Evolutionary conservation across 306 rosid genomes (phyloP).

Genomic region (Quercus berberidifolia): DNA sequence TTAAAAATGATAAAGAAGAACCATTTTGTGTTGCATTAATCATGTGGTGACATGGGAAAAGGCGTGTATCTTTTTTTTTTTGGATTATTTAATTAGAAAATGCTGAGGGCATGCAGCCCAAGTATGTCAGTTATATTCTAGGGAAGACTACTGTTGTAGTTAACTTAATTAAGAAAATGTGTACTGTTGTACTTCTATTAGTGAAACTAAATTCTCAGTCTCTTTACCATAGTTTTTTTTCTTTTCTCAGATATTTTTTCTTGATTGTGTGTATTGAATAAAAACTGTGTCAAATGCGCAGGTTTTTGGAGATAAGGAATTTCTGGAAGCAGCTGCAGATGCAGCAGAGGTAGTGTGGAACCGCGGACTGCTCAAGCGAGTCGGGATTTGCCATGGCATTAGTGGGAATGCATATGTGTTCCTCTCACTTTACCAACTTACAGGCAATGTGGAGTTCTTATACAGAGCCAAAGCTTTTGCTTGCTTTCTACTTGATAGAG

Average conservation of each 20-base stretch:
- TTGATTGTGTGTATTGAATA: background rate
- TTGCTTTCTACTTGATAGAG: slow-evolving; percentile 59
- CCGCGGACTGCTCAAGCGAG: slow-evolving; percentile 57
- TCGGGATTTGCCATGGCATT: slow-evolving; percentile 70
- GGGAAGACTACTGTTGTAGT: background rate
- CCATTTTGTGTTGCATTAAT: background rate
- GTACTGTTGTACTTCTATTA: background rate
- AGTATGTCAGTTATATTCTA: background rate
- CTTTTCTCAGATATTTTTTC: background rate
- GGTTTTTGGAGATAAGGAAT: slow-evolving; percentile 56
- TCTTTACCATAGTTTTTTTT: background rate
- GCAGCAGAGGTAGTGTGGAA: slow-evolving; percentile 68
- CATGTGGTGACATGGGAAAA: no score
- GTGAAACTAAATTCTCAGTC: background rate
- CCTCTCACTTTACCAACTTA: slow-evolving; percentile 60
- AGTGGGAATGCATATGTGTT: slow-evolving; percentile 69
- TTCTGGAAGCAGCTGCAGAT: slow-evolving; percentile 58
- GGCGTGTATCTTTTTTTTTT: no score
- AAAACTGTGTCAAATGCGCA: slow-evolving; percentile 11
- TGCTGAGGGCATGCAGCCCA: no score
- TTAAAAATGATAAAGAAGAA: background rate
- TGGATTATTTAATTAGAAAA: no score
- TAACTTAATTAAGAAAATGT: background rate
- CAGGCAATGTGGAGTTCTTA: slow-evolving; percentile 38
- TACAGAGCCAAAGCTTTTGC: slow-evolving; percentile 71